Evolutionary conservation across 2,329 filamentous ascomycete genomes (phyloP).

Genomic region (Colletotrichum eleusines): DNA sequence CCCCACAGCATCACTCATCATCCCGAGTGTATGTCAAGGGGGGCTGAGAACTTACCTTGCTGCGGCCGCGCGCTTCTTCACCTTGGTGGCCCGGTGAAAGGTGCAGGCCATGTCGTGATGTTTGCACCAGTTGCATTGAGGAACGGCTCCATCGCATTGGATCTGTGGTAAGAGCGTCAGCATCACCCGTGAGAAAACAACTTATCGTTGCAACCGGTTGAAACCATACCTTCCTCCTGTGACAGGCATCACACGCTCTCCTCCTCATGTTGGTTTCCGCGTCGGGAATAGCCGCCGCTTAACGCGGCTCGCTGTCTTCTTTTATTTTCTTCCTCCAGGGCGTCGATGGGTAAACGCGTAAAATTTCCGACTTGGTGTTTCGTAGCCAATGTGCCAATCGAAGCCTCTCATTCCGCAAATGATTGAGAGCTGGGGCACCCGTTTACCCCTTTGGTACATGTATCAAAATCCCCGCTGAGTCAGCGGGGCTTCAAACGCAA

Average conservation of each 20-base stretch:
- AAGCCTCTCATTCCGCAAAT: slow-evolving; percentile 1
- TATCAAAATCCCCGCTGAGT: slow-evolving; percentile 33
- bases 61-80: slow-evolving; percentile 33
- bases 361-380: slow-evolving; percentile 4
- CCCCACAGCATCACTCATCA: background rate
- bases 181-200: slow-evolving; percentile 7
- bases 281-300: slow-evolving; percentile 22
- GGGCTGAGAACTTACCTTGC: slow-evolving; percentile 21
- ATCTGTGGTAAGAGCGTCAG: slow-evolving; percentile 52
- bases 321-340: background rate
- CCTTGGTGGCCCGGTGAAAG: slow-evolving; percentile 48
- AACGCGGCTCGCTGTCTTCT: slow-evolving; percentile 15
- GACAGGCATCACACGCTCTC: slow-evolving; percentile 62
- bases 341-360: background rate
- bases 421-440: slow-evolving; percentile 10
- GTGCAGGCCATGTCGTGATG: slow-evolving; percentile 62
- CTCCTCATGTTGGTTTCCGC: slow-evolving; percentile 44
- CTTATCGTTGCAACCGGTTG: background rate
- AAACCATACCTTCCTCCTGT: slow-evolving; percentile 59
- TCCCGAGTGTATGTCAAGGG: background rate
- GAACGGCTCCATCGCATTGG: slow-evolving; percentile 60
- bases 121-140: slow-evolving; percentile 63
- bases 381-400: background rate
- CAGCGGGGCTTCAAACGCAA: fast-evolving
- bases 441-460: slow-evolving; percentile 32